Evolutionary conservation across 2,329 filamentous ascomycete species (phyloP).

Genomic region (Alternaria sp.): DNA sequence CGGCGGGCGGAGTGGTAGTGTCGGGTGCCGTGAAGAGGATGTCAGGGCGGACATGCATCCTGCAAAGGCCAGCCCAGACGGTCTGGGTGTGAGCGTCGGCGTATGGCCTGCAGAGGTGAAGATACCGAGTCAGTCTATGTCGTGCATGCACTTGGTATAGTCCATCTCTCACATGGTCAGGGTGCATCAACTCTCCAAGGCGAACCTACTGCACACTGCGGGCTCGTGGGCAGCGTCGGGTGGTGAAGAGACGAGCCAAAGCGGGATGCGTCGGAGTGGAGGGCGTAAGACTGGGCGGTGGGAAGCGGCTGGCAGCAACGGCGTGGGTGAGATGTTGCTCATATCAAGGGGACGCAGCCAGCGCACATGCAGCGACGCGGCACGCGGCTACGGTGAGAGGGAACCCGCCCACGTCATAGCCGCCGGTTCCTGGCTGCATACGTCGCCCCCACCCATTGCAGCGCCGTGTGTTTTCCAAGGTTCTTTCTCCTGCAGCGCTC

Average conservation of each 20-base stretch:
- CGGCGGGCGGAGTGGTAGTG: slow-evolving; percentile 41
- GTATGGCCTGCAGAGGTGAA: slow-evolving; percentile 21
- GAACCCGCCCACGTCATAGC: slow-evolving; percentile 18
- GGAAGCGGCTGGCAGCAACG: background rate
- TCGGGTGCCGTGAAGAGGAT: slow-evolving; percentile 29
- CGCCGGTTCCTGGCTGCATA: slow-evolving; percentile 2
- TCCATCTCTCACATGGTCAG: slow-evolving; percentile 3
- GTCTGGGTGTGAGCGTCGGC: slow-evolving; percentile 40
- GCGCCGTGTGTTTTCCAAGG: background rate
- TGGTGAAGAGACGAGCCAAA: background rate
- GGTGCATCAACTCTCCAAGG: slow-evolving; percentile 26
- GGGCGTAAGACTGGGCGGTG: background rate
- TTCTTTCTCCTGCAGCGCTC: background rate
- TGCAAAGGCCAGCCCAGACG: slow-evolving; percentile 38
- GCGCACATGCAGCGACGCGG: slow-evolving; percentile 2
- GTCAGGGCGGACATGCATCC: slow-evolving; percentile 34
- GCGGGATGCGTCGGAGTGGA: background rate
- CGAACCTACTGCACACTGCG: slow-evolving; percentile 8
- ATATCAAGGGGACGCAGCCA: slow-evolving; percentile 3
- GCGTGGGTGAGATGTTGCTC: background rate
- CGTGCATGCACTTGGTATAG: background rate
- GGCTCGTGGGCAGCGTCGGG: background rate
- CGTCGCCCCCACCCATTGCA: background rate
- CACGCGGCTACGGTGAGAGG: slow-evolving; percentile 5
- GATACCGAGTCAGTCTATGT: background rate